Evolutionary conservation across 108 stramenopile species (phyloP).

Genomic region (Cyclotella choctawhatcheeana): DNA sequence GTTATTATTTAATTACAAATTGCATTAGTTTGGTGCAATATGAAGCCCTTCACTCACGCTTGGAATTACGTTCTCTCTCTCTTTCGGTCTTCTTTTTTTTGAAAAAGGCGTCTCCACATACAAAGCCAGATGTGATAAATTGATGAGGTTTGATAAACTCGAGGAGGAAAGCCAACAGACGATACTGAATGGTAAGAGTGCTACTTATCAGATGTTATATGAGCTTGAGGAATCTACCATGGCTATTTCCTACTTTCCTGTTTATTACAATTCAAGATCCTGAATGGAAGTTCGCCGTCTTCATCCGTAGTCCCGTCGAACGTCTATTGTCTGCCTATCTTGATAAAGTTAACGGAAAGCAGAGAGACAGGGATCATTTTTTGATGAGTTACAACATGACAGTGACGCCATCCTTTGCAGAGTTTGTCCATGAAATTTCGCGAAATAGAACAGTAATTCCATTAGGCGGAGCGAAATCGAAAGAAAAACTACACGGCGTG

Average conservation of each 20-base stretch:
- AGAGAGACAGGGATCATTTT: slow-evolving; percentile 26
- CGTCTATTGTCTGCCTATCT: slow-evolving; percentile 24
- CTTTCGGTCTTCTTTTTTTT: slow-evolving; percentile 1
- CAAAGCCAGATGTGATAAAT: slow-evolving; percentile 39
- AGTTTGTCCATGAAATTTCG: slow-evolving; percentile 39
- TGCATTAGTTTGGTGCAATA: no score
- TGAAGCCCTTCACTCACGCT: no score
- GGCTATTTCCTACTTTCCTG: not conserved
- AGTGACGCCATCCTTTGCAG: slow-evolving; percentile 32
- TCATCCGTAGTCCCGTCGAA: slow-evolving; percentile 32
- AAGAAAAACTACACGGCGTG: slow-evolving; percentile 1
- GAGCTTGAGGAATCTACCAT: not conserved
- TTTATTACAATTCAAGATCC: not conserved
- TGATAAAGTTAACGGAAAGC: slow-evolving; percentile 31
- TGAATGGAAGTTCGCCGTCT: slow-evolving; percentile 26
- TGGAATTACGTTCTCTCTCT: no score
- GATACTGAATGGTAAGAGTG: slow-evolving; percentile 29
- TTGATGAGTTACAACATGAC: slow-evolving; percentile 1
- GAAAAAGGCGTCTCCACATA: slow-evolving; percentile 39
- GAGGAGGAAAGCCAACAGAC: slow-evolving; percentile 10
- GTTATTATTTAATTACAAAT: no score
- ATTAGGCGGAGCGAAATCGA: not conserved
- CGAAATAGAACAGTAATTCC: slow-evolving; percentile 8
- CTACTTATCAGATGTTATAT: not conserved
- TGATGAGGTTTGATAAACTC: slow-evolving; percentile 37